phyloP scores from a whole-genome alignment of 805 yeast species.

The Candida loeiensis region DNA sequence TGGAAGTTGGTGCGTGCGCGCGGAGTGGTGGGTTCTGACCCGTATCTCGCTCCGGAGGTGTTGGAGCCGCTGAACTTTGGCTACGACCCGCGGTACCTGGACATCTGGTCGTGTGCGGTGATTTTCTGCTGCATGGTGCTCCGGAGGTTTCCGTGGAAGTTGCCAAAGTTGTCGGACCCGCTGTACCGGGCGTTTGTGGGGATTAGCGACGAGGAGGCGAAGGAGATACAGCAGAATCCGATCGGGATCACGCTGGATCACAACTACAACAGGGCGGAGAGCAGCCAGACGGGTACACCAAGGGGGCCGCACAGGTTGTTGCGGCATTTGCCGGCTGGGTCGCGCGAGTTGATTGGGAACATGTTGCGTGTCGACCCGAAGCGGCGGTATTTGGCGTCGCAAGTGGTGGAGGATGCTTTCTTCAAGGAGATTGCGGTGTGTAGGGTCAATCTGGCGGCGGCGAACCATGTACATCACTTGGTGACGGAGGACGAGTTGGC shows the following conservation, averaged over 20 bases:
- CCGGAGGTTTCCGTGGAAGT: constrained; percentile 91
- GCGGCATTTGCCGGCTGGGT: constrained; percentile 63
- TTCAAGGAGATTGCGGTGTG: constrained; percentile 56
- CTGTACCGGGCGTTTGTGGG: constrained; percentile 64
- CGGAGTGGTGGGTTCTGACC: constrained; percentile 95
- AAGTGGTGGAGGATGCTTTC: constrained; percentile 58
- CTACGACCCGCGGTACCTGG: constrained; percentile 86
- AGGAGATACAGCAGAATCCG: constrained; percentile 8
- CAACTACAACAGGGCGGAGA: neutral
- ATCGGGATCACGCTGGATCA: constrained; percentile 3
- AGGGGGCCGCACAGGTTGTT: constrained; percentile 71
- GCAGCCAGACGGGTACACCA: constrained; percentile 14
- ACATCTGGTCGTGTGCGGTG: constrained; percentile 91
- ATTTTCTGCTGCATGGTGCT: constrained; percentile 88
- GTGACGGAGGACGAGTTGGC: constrained; percentile 62
- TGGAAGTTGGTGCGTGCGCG: constrained; percentile 57
- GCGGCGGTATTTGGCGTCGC: constrained; percentile 56
- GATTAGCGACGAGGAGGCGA: constrained; percentile 9
- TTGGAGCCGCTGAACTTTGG: constrained; percentile 39
- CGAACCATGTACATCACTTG: constrained; percentile 61
- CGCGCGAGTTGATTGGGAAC: constrained; percentile 55
- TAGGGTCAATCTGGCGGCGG: constrained; percentile 17
- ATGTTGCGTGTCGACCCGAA: constrained; percentile 65
- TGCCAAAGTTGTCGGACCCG: constrained; percentile 75
- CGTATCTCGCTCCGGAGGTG: constrained; percentile 93